Evolutionary conservation across 140 eudicot species (phyloP).

Genomic region (Flaveria floridana): DNA sequence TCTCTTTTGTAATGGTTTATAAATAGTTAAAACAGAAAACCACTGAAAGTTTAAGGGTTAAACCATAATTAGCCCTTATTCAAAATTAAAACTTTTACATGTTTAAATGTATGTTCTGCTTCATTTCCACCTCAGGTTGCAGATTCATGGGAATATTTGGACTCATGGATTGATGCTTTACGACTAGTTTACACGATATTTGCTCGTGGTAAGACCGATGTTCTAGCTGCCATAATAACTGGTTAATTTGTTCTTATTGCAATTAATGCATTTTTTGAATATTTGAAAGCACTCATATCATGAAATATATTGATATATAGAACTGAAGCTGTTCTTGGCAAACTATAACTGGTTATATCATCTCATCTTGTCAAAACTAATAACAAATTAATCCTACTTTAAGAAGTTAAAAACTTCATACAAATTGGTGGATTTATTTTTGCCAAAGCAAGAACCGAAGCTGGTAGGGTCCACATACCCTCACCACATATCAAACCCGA

Average conservation of each 20-base stretch:
- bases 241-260: conserved; percentile 38
- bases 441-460: conserved; percentile 66
- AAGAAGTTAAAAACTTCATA: conserved; percentile 64
- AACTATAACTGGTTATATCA: conserved; percentile 26
- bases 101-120: conserved; percentile 1
- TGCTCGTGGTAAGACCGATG: conserved; percentile 91
- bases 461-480: conserved; percentile 74
- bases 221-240: conserved; percentile 79
- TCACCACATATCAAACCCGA: conserved; percentile 91
- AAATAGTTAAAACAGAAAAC: too few species aligned
- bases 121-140: conserved; percentile 56
- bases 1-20: neutral
- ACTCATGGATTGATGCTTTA: conserved; percentile 92
- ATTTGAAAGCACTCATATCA: conserved; percentile 21
- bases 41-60: neutral
- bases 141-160: conserved; percentile 90
- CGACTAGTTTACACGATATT: conserved; percentile 86
- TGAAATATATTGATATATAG: neutral
- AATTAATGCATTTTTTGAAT: conserved; percentile 8
- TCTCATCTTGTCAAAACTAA: conserved; percentile 35
- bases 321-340: neutral
- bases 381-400: conserved; percentile 25
- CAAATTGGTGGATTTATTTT: conserved; percentile 68
- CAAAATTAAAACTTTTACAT: neutral
- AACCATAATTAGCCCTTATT: conserved; percentile 2